A percentile compares a stretch with the other conserved stretches of the same genome.
Conservation (phyloP, 2,329 filamentous ascomycete genomes). For the Didymella pinodella region DNA sequence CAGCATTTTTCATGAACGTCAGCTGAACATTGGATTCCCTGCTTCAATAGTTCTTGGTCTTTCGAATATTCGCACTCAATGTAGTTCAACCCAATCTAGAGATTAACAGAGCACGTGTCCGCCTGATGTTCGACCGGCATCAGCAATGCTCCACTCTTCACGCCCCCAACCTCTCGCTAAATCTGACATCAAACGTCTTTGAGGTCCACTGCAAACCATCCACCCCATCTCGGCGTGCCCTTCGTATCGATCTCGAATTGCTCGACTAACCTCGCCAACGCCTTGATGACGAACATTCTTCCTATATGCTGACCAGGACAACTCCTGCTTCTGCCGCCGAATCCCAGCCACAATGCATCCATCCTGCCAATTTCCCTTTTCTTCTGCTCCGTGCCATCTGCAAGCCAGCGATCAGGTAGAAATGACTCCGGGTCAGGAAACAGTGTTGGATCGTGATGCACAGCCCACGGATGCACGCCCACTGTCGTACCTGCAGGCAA, state of each 20-base stretch:
- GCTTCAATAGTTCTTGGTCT: no score
- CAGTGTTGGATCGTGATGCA: neutral
- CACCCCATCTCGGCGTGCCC: neutral
- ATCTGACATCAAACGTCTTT: neutral
- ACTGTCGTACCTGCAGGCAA: neutral
- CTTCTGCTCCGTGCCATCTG: neutral
- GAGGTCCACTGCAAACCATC: neutral
- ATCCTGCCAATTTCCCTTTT: neutral
- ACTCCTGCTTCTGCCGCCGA: neutral
- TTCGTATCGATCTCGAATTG: neutral
- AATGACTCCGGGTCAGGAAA: neutral
- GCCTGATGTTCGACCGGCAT: neutral
- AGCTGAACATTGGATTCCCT: no score
- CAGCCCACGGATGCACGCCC: neutral
- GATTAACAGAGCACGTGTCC: neutral
- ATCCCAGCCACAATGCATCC: neutral
- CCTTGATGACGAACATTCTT: neutral
- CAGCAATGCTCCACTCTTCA: neutral
- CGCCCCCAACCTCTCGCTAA: neutral
- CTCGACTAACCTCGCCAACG: neutral
- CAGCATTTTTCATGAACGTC: no score
- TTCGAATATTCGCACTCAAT: no score
- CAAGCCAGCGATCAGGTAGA: neutral
- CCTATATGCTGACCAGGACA: neutral
- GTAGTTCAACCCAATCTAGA: neutral